A percentile compares a stretch with the other conserved stretches of the same genome.
These are phyloP conservation scores for Zea luxurians DNA, from an alignment of 176 grass and related monocot genomes.

Conservation along the genomic window DNA sequence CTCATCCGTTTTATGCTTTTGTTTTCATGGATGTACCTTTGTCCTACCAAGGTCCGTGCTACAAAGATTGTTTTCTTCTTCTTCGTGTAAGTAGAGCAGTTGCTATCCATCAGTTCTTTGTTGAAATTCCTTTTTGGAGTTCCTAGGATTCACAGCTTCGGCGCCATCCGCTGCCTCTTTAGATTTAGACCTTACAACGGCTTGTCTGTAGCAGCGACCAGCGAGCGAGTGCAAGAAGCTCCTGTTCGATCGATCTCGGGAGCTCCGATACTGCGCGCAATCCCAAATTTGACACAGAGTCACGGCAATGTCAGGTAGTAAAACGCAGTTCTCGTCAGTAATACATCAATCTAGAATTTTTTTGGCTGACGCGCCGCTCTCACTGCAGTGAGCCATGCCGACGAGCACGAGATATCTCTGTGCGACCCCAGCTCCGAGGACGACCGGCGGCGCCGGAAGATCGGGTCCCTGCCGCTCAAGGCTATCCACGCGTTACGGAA, in stretches of 20 bases:
- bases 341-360: not conserved
- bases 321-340: not conserved
- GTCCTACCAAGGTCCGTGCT: not conserved
- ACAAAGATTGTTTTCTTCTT: not conserved
- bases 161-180: slow-evolving; percentile 8
- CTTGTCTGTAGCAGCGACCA: not conserved
- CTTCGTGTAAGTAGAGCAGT: slow-evolving; percentile 6
- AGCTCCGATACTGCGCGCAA: slow-evolving; percentile 1
- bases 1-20: not conserved
- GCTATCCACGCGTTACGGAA: slow-evolving; percentile 77
- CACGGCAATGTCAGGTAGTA: slow-evolving; percentile 42
- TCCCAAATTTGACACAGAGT: not conserved
- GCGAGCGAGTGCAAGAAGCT: not conserved
- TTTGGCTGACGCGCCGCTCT: slow-evolving; percentile 21
- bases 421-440: slow-evolving; percentile 76
- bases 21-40: not conserved
- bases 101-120: not conserved
- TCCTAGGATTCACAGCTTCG: slow-evolving; percentile 26
- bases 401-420: slow-evolving; percentile 58
- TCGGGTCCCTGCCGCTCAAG: slow-evolving; percentile 75
- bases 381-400: slow-evolving; percentile 45
- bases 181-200: not conserved
- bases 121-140: not conserved
- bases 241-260: slow-evolving; percentile 1
- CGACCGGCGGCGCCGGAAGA: slow-evolving; percentile 70